Percentiles rank a stretch among this genome's conserved stretches.
Evolutionary conservation across 1,284 basidiomycete genomes (phyloP).

Genomic region (Cutaneotrichosporon cyanovorans): DNA sequence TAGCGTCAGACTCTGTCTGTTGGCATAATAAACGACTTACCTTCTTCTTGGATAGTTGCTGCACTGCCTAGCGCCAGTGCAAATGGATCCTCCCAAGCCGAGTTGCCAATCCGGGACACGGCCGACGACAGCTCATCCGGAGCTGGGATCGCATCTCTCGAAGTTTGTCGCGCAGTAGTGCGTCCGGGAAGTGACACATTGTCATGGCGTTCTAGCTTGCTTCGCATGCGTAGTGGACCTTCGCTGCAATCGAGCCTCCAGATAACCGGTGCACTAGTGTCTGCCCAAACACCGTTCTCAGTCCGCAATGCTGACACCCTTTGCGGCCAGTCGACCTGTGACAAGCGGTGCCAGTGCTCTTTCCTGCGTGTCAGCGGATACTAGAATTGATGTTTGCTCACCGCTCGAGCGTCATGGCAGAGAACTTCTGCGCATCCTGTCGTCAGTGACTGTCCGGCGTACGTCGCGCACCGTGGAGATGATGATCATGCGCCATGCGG

Average conservation of each 20-base stretch:
- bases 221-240: conserved; percentile 65
- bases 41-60: conserved; percentile 55
- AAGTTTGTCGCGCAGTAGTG: conserved; percentile 33
- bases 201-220: conserved; percentile 34
- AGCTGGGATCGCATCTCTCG: conserved; percentile 54
- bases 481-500: conserved; percentile 45
- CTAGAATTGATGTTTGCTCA: conserved; percentile 10
- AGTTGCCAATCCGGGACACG: conserved; percentile 57
- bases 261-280: conserved; percentile 48
- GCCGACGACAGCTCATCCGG: conserved; percentile 57
- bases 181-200: not conserved
- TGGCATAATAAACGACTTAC: not conserved
- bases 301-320: conserved; percentile 33
- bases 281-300: conserved; percentile 74
- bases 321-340: conserved; percentile 41
- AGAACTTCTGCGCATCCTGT: conserved; percentile 33
- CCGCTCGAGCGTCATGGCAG: conserved; percentile 38
- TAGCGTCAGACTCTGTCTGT: too few relatives aligned
- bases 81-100: conserved; percentile 72
- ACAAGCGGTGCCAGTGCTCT: conserved; percentile 42
- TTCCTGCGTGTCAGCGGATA: conserved; percentile 17
- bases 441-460: not conserved
- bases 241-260: conserved; percentile 84
- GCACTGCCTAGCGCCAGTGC: conserved; percentile 61
- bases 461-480: conserved; percentile 29